Base-by-base conservation (phyloP, 2,329 filamentous ascomycete genomes). In the Aureobasidium sp. region DNA sequence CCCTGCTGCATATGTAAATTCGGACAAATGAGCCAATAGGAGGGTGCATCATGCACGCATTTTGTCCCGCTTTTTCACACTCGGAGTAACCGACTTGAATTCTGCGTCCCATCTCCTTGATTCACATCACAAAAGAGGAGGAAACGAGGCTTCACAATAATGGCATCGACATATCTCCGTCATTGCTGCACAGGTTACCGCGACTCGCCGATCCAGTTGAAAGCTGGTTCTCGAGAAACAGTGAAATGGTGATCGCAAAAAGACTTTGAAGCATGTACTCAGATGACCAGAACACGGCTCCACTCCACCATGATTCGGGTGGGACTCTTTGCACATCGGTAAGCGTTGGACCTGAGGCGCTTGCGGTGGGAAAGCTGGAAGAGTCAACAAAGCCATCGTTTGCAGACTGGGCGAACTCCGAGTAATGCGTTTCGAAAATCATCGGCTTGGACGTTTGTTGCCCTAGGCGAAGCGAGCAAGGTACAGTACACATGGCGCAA, bases 261-360 rank as follows among this genome's bases (percentile, higher is more conserved):
- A 57, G 53, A 57, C 53, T 57, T 57, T 36, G 37, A 29, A 57
- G 53, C 39, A 57, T 45, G 41, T 57, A 57, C 27, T 16, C 29
- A 8, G 7, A 45, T 27, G 41, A 44, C 41, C 41, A 32, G 27
- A 34, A 44, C 29, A 57, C 45, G 41, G 39, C 39, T 57, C 39
- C 53, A 57, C 53, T 27, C 53, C 53, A 57, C 53, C 39, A 36
- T 27, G 16, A 44, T 45, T 36, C 21, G n/a, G 53, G 53, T 57
- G 53, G 53, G 53, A 57, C 53, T 57, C 21, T 15, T 27, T 57
- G 41, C 29, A 7, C 30, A 29, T 57, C 53, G 8, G 53, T 30
- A 45, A 34, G 50, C 37, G 15, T 30, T 37, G 45, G 21, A 44
- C 21, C 15, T 36, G 36, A 9, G 36, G 25, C 49, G 50, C 37